Evolutionary conservation across 352 stramenopile species (phyloP).

Genomic region (Phytophthora constricta): DNA sequence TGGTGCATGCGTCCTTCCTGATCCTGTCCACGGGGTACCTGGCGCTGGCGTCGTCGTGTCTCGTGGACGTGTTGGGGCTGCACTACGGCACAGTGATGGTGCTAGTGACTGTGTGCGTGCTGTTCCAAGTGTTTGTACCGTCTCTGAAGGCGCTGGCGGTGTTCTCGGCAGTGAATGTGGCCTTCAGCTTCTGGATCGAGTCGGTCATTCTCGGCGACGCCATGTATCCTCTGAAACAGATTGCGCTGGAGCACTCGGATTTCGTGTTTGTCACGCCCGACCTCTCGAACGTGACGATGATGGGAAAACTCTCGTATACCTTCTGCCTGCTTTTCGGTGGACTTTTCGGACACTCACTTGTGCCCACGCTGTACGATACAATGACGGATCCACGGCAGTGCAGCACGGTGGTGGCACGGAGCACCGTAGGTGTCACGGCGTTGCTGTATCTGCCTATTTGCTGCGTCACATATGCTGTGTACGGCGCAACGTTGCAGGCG

Average conservation of each 20-base stretch:
- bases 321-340: conserved; percentile 70
- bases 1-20: conserved; percentile 68
- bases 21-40: conserved; percentile 69
- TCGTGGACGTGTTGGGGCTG: conserved; percentile 66
- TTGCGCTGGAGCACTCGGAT: conserved; percentile 61
- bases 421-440: conserved; percentile 55
- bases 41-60: conserved; percentile 59
- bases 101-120: conserved; percentile 57
- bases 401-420: conserved; percentile 52
- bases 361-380: conserved; percentile 80
- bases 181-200: conserved; percentile 82
- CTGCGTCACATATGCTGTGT: conserved; percentile 78
- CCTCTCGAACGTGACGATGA: conserved; percentile 53
- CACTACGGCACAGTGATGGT: conserved; percentile 62
- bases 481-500: conserved; percentile 74
- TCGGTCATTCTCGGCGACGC: conserved; percentile 82
- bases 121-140: conserved; percentile 72
- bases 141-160: conserved; percentile 64
- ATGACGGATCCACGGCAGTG: conserved; percentile 71
- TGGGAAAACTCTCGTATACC: conserved; percentile 75
- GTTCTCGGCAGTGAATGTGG: conserved; percentile 78
- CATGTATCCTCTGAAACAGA: conserved; percentile 85
- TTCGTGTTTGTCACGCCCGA: conserved; percentile 77
- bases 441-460: conserved; percentile 79
- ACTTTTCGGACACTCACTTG: conserved; percentile 74